Evolutionary conservation across 2,329 filamentous ascomycete species (phyloP).

Genomic region (Fusarium solani-melongenae): DNA sequence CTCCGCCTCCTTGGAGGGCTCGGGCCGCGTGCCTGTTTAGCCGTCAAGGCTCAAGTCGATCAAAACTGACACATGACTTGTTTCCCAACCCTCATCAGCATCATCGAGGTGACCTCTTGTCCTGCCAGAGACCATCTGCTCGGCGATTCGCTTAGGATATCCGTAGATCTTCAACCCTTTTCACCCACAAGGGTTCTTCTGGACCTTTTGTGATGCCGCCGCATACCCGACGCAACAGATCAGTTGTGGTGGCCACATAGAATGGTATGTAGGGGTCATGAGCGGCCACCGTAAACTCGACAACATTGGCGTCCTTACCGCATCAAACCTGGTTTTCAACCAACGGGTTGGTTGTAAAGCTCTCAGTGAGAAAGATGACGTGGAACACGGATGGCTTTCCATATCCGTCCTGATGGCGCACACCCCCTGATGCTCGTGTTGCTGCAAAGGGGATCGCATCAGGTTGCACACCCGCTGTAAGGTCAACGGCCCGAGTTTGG

Average conservation of each 20-base stretch:
- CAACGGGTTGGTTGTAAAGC: not conserved
- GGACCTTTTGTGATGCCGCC: not conserved
- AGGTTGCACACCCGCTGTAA: constrained; percentile 26
- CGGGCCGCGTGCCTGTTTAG: constrained; percentile 35
- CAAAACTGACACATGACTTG: constrained; percentile 25
- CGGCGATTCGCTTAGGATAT: constrained; percentile 1
- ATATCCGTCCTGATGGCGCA: constrained; percentile 10
- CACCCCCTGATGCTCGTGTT: constrained; percentile 29
- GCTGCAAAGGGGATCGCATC: constrained; percentile 37
- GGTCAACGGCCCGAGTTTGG: constrained; percentile 34
- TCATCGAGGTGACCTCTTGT: constrained; percentile 1
- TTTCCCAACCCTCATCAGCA: constrained; percentile 27
- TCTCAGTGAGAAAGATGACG: constrained; percentile 23
- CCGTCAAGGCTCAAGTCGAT: constrained; percentile 25
- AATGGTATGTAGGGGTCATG: not conserved
- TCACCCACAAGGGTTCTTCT: not conserved
- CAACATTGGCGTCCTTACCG: not conserved
- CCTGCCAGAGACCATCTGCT: constrained; percentile 3
- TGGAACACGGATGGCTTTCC: constrained; percentile 11
- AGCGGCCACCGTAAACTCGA: not conserved
- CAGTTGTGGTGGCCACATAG: not conserved
- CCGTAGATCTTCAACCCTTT: constrained; percentile 4
- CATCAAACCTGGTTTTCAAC: not conserved
- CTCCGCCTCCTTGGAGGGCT: constrained; percentile 18
- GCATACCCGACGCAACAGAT: not conserved